phyloP scores from a whole-genome alignment of 768 basidiomycete genomes.

The Paxillus ammoniavirescens region DNA sequence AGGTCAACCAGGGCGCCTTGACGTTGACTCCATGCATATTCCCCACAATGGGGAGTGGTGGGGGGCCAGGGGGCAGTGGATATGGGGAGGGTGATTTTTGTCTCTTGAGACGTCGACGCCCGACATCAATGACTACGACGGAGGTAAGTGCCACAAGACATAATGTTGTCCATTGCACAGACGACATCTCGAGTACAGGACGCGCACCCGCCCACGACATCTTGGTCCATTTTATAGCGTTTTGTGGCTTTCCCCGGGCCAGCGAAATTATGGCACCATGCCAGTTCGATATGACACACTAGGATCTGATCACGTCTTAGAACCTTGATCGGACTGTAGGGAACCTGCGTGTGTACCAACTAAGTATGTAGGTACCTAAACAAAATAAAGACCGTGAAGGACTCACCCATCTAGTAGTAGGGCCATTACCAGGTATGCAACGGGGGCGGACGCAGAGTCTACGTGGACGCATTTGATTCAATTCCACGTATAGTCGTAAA shows the following conservation, averaged over 20 bases:
- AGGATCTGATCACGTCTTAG: too few relatives aligned
- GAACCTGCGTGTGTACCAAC: too few relatives aligned
- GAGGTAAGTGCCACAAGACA: background rate
- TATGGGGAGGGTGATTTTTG: background rate
- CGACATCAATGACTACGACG: background rate
- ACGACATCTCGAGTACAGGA: background rate
- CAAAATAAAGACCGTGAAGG: too few relatives aligned
- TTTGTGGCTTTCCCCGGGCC: background rate
- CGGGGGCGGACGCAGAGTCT: too few relatives aligned
- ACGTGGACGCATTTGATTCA: too few relatives aligned
- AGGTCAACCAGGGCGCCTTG: slow-evolving; percentile 12
- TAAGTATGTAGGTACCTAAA: too few relatives aligned
- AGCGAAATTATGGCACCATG: too few relatives aligned
- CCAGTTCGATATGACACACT: too few relatives aligned
- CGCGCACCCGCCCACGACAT: background rate
- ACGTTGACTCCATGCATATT: slow-evolving; percentile 9
- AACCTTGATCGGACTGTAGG: too few relatives aligned
- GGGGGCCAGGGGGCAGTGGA: slow-evolving; percentile 12
- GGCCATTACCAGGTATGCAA: too few relatives aligned
- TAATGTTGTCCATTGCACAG: background rate
- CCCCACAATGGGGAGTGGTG: slow-evolving; percentile 15
- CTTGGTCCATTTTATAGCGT: background rate
- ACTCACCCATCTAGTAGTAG: too few relatives aligned
- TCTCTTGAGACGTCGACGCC: background rate
- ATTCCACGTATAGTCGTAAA: too few relatives aligned